Base-by-base conservation (phyloP, 257 asterid genomes). In the Solanum dulcamara region DNA sequence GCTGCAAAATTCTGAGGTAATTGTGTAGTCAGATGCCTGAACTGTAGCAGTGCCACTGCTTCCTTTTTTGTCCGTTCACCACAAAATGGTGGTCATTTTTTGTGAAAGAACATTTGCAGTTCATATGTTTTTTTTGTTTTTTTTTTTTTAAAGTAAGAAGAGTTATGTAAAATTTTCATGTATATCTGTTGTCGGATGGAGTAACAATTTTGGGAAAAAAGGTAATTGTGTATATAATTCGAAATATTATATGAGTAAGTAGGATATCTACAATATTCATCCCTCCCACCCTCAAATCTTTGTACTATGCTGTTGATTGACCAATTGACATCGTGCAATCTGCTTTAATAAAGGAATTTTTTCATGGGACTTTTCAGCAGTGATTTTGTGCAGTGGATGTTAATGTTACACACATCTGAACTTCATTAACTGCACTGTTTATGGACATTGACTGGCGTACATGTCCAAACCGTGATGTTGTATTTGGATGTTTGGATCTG, bases 1-100 rank as follows among this genome's bases (percentile, higher is more conserved):
- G 75, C 87, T 80, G 77, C 87, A 71, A 84, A 83, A 75, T 85
- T 89, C 81, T 85, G 87, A 89, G 91, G 91, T 89, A 89, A 85
- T 80, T 89, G 82, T 87, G 85, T 85, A 83, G 75, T 51, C 30
- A 87, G 77, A 75, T 46, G 35, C 85, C 67, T 83, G 85, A 83
- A 71, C 80, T 66, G 85, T 83, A 83, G 46, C 85, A 66, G 85
- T 83, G 13, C 33, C 64, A 5, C 81, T 64, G 66, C 79, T 37
- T 37, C n/a, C 60, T 15, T 83, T 44, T 83, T 83, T 64, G 51
- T 26, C 85, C 60, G 6, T 62, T 83, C 48, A 28, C 75, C 85
- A 48, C 44, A 79, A 83, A 67, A 64, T 66, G 79, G 81, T 51
- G 35, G 59, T 66, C 42, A 26, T 83, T 83, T 83, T 44, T 64